Evolutionary conservation across 192 early-diverging fungal species (phyloP).

Genomic region (Dimargaris cristalligena): DNA sequence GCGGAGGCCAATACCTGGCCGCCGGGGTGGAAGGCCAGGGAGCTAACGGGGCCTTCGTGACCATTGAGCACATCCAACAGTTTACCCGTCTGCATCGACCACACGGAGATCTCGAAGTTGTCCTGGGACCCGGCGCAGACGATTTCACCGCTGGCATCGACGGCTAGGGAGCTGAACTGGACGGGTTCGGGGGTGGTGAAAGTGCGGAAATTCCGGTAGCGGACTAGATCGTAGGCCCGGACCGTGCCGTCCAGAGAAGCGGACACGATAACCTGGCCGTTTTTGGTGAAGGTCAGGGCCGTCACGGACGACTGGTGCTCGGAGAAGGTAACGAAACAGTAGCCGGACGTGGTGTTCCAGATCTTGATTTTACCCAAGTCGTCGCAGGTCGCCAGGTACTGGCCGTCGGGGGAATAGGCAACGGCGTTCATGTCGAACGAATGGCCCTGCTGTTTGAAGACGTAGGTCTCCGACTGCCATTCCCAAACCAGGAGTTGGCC

Average conservation of each 20-base stretch:
- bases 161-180: constrained; percentile 84
- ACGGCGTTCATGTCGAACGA: constrained; percentile 84
- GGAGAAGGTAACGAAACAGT: constrained; percentile 95
- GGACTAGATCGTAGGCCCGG: constrained; percentile 90
- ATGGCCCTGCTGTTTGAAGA: constrained; percentile 98
- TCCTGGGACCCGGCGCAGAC: constrained; percentile 88
- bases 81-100: constrained; percentile 98
- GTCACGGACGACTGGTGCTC: constrained; percentile 74
- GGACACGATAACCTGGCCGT: constrained; percentile 78
- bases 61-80: constrained; percentile 85
- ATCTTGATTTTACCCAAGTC: constrained; percentile 96
- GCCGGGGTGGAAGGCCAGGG: constrained; percentile 69
- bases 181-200: constrained; percentile 90
- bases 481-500: constrained; percentile 99
- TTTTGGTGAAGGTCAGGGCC: constrained; percentile 76
- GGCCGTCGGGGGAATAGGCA: constrained; percentile 81
- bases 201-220: constrained; percentile 97
- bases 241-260: constrained; percentile 95
- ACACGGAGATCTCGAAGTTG: constrained; percentile 93
- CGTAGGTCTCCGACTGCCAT: constrained; percentile 98
- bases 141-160: constrained; percentile 93
- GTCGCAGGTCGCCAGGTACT: constrained; percentile 87
- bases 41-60: constrained; percentile 80
- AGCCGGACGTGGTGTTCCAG: constrained; percentile 91
- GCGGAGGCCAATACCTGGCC: constrained; percentile 65